Conservation (phyloP, 495 filamentous ascomycete species). For the Penicillium paxilli region DNA sequence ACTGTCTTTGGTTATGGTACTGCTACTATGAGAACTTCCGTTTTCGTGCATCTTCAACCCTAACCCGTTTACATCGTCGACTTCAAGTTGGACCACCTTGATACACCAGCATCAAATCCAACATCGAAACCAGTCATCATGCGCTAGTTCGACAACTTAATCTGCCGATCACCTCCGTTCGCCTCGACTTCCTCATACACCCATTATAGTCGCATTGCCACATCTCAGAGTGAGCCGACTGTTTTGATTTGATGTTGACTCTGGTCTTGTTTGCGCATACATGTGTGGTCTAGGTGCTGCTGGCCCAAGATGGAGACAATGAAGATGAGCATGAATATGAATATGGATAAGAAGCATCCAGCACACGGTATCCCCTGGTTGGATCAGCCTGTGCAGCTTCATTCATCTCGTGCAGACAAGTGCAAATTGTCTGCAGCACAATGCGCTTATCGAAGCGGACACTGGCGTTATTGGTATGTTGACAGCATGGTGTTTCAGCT, state of each 20-base stretch:
- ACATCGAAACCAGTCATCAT: background rate
- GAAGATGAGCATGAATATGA: slow-evolving; percentile 21
- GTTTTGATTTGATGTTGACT: background rate
- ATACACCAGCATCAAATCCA: no score
- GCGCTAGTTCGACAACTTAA: background rate
- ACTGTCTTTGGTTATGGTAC: no score
- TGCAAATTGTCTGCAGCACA: slow-evolving; percentile 47
- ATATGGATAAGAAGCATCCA: slow-evolving; percentile 22
- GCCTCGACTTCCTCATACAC: background rate
- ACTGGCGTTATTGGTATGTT: slow-evolving; percentile 52
- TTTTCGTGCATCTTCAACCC: slow-evolving; percentile 16
- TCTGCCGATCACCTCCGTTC: slow-evolving; percentile 4
- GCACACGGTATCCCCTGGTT: slow-evolving; percentile 37
- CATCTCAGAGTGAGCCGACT: background rate
- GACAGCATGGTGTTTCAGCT: background rate
- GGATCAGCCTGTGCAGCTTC: slow-evolving; percentile 47
- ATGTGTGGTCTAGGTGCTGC: background rate
- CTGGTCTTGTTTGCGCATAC: background rate
- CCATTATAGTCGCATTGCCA: background rate
- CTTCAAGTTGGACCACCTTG: no score
- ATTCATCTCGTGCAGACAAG: slow-evolving; percentile 42
- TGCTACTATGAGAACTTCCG: slow-evolving; percentile 4
- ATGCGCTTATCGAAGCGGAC: slow-evolving; percentile 43
- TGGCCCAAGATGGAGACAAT: background rate
- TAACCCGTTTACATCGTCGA: background rate